Conservation (phyloP, 2,329 filamentous ascomycete species). For the Diplodia corticola region DNA sequence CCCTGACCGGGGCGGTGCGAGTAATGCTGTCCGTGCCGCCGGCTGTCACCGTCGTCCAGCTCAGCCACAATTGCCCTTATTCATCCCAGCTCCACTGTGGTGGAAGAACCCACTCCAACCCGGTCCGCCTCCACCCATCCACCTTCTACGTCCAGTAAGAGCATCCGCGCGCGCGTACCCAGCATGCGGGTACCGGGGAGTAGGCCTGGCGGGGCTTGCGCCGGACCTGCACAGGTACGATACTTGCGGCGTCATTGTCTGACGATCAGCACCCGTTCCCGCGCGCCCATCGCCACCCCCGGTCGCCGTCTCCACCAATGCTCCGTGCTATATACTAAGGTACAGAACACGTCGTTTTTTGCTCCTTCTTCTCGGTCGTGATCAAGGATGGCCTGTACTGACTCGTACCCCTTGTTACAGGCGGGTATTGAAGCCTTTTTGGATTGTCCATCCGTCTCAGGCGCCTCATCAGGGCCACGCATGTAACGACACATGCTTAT, state of each 20-base stretch:
- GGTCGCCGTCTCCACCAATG: background rate
- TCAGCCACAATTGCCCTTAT: background rate
- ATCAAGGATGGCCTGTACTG: background rate
- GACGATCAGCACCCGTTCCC: background rate
- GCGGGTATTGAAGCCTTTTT: background rate
- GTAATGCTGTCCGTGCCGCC: background rate
- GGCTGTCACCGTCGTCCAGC: background rate
- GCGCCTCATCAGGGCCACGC: background rate
- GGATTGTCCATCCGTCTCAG: background rate
- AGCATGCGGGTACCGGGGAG: background rate
- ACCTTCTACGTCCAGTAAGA: constrained; percentile 15
- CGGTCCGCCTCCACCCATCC: background rate
- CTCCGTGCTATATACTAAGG: background rate
- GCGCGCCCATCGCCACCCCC: background rate
- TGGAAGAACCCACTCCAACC: background rate
- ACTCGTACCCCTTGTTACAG: background rate
- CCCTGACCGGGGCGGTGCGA: background rate
- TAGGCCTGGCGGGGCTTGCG: background rate
- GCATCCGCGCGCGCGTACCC: background rate
- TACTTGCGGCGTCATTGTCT: background rate
- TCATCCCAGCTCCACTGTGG: background rate
- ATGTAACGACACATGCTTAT: background rate
- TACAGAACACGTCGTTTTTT: background rate
- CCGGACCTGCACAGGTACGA: background rate
- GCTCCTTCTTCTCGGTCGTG: background rate